phyloP scores from a whole-genome alignment of 768 basidiomycete species.

The Lactarius psammicola region DNA sequence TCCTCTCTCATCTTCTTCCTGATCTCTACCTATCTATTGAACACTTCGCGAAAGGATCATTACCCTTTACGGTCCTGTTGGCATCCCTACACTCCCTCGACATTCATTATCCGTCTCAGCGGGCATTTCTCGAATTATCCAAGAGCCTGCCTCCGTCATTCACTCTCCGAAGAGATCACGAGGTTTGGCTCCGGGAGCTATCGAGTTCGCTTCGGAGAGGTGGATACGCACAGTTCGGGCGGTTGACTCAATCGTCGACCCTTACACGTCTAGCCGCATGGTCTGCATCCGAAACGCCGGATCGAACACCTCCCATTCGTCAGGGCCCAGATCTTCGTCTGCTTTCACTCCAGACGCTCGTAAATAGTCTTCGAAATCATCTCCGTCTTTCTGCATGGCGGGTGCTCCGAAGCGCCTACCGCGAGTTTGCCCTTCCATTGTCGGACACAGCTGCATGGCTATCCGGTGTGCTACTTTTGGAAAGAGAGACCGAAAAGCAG shows the following conservation, averaged over 20 bases:
- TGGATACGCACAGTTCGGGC: constrained; percentile 14
- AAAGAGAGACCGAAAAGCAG: constrained; percentile 4
- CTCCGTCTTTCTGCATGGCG: constrained; percentile 24
- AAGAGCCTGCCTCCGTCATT: constrained; percentile 45
- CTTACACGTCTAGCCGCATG: constrained; percentile 4
- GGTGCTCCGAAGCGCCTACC: constrained; percentile 24
- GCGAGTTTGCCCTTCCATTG: constrained; percentile 20
- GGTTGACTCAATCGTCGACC: constrained; percentile 11
- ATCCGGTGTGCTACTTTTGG: constrained; percentile 19
- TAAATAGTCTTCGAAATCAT: constrained; percentile 12
- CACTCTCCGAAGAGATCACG: constrained; percentile 37
- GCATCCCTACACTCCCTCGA: constrained; percentile 60
- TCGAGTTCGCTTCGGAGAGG: constrained; percentile 45
- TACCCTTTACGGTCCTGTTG: constrained; percentile 41
- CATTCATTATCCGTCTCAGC: constrained; percentile 63
- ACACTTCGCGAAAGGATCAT: constrained; percentile 31
- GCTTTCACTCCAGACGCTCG: constrained; percentile 21
- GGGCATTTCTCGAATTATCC: constrained; percentile 48
- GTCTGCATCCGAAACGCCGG: not conserved
- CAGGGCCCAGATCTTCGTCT: constrained; percentile 13
- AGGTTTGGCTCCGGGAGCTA: constrained; percentile 53
- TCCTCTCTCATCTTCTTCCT: constrained; percentile 59
- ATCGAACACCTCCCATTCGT: not conserved
- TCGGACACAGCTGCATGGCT: constrained; percentile 21
- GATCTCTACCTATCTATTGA: constrained; percentile 41